Base-by-base conservation (phyloP, 129 eudicot species). In the Flaveria trinervia region DNA sequence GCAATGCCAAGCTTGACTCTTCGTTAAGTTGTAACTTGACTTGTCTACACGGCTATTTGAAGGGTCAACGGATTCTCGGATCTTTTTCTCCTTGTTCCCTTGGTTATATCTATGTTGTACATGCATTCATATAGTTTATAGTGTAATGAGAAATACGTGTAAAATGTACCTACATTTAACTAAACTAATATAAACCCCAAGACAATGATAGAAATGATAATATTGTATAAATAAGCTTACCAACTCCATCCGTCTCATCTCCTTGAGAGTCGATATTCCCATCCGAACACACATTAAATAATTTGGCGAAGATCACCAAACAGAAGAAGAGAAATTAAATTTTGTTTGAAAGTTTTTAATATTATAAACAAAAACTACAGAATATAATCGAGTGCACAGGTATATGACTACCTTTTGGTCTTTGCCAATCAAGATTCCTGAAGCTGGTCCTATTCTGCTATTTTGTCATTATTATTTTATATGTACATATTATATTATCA, bases 221-320 rank as follows among this genome's bases (percentile, higher is more conserved):
- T 11, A 71, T 28, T 26, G 30, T 23, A 14, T 52, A 68, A 54
- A 39, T 54, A 57, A 69, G 76, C 70, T 77, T 69, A 77, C 76
- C 76, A 55, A 77, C 81, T 69, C 59, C 68, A 77, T 52, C 81
- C 22, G 75, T 54, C 59, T 23, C 61, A 69, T 77, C 76, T 10
- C 45, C 70, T 77, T 77, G 68, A 43, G 68, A 55, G 46, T 13
- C 68, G 55, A 77, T 77, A 57, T 44, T 65, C 75, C 25, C n/a
- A 50, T 22, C 45, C 16, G 26, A 61, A 62, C 66, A 28, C 28
- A 64, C 30, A 50, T 28, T 61, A 61, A 18, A 14, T 0, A 46
- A 71, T 33, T 70, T 69, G 15, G 16, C 16, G 11, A 30, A 68
- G 5, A 54, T 68, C 28, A 45, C 13, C 28, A 61, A 44, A 39